Base-by-base conservation (phyloP, 2,329 filamentous ascomycete species). In the Phaeosphaeriaceae sp. region DNA sequence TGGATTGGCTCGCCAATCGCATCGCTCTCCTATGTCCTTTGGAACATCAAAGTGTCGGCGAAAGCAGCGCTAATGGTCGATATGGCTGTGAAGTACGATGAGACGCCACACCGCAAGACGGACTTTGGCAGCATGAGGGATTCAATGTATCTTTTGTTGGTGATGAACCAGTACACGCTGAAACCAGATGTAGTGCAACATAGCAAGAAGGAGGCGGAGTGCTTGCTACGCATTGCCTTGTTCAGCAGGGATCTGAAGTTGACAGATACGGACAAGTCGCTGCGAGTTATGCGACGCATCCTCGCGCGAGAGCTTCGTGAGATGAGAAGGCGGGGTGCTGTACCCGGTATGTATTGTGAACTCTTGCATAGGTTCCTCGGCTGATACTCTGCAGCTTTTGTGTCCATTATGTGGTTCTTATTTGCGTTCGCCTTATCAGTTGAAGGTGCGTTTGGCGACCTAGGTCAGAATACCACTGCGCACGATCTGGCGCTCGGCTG, bases 131-230 rank as follows among this genome's bases (percentile, higher is more conserved):
- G 73, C 20, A 76, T 80, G 52, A 62, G 79, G 40, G 81, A 83
- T 57, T 80, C 79, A 0, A 76, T 82, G 63, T 82, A 78, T 52
- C 72, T 83, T 17, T 69, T 83, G 19, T 73, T 76, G 48, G 76
- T 76, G 6, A 79, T 82, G 73, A 82, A 81, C 47, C 80, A 82
- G 61, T 82, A 80, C 57, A 79, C 70, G 3, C 72, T 80, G 53
- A 76, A 76, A 41, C 66, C 66, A 20, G 71, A 67, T 31, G 60
- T 59, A 5, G 62, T 60, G 9, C 20, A 59, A 2, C 11, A 46
- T 9, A 54, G 57, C 6, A 62, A 62, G 19, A 78, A 73, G 51
- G 69, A 74, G 48, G 75, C 77, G 0, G 79, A 81, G 51, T 76
- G 73, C 2, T 57, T 81, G 17, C 66, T 81, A 11, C 70, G 79